Evolutionary conservation across 352 stramenopile genomes (phyloP).

Genomic region (Phytophthora brassicae): DNA sequence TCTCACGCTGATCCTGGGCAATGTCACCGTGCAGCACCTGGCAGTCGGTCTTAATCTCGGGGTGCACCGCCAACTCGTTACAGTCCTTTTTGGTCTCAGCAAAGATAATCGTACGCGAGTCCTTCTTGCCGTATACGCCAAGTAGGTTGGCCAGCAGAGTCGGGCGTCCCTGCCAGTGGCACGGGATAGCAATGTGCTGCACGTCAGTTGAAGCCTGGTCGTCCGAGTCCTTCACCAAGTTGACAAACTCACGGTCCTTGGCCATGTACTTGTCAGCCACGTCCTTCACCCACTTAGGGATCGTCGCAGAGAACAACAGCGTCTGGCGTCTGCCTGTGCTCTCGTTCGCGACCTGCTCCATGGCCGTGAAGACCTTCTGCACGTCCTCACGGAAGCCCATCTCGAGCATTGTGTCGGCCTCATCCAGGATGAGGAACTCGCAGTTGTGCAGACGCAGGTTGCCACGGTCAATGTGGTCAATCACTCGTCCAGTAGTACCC

Average conservation of each 20-base stretch:
- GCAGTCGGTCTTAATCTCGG: conserved; percentile 83
- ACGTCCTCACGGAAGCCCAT: conserved; percentile 96
- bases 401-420: conserved; percentile 95
- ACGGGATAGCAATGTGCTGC: conserved; percentile 92
- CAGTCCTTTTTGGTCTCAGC: conserved; percentile 95
- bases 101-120: conserved; percentile 93
- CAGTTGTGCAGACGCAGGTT: conserved; percentile 88
- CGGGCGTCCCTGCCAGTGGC: conserved; percentile 88
- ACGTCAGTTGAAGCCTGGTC: conserved; percentile 90
- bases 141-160: conserved; percentile 76
- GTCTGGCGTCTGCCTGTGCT: conserved; percentile 70
- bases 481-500: conserved; percentile 91
- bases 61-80: conserved; percentile 91
- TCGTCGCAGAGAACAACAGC: conserved; percentile 94
- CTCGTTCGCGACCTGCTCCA: conserved; percentile 69
- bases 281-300: conserved; percentile 92
- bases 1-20: conserved; percentile 95
- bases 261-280: conserved; percentile 91
- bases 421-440: conserved; percentile 93
- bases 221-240: conserved; percentile 91
- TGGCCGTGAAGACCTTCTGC: conserved; percentile 91
- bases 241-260: conserved; percentile 87
- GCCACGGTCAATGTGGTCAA: conserved; percentile 92
- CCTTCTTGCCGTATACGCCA: conserved; percentile 85
- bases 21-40: conserved; percentile 97